Conservation (phyloP, 495 filamentous ascomycete species). For the Hapsidospora chrysogenum region DNA sequence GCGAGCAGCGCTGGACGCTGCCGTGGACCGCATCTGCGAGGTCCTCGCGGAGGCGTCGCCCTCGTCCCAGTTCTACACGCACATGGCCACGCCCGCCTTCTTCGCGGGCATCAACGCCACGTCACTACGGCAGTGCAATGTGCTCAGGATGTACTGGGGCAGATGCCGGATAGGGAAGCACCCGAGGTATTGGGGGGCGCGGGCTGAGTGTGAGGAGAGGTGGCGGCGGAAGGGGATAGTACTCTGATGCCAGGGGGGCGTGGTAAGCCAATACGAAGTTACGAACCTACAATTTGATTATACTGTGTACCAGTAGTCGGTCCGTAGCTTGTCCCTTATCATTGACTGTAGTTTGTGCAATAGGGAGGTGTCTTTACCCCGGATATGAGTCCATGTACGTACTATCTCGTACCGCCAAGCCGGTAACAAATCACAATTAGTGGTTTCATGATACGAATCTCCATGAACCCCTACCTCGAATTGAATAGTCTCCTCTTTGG, state of each 20-base stretch:
- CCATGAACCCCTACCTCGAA: too few relatives aligned
- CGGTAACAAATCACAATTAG: too few relatives aligned
- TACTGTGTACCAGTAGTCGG: too few relatives aligned
- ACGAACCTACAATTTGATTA: too few relatives aligned
- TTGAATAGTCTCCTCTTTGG: too few relatives aligned
- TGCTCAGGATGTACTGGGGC: background rate
- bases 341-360: too few relatives aligned
- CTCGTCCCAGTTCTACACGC: constrained; percentile 2
- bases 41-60: background rate
- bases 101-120: constrained; percentile 1
- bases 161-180: background rate
- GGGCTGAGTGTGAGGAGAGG: background rate
- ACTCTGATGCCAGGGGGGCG: too few relatives aligned
- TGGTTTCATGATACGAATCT: too few relatives aligned
- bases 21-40: background rate
- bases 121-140: background rate
- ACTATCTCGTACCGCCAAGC: too few relatives aligned
- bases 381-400: too few relatives aligned
- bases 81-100: constrained; percentile 1
- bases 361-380: too few relatives aligned
- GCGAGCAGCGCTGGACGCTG: background rate
- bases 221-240: background rate
- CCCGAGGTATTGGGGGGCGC: constrained; percentile 2
- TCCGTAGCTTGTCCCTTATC: too few relatives aligned
- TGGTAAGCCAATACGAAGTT: background rate